phyloP scores from a whole-genome alignment of 2,329 filamentous ascomycete genomes.

The Pestalotiopsis sp. region DNA sequence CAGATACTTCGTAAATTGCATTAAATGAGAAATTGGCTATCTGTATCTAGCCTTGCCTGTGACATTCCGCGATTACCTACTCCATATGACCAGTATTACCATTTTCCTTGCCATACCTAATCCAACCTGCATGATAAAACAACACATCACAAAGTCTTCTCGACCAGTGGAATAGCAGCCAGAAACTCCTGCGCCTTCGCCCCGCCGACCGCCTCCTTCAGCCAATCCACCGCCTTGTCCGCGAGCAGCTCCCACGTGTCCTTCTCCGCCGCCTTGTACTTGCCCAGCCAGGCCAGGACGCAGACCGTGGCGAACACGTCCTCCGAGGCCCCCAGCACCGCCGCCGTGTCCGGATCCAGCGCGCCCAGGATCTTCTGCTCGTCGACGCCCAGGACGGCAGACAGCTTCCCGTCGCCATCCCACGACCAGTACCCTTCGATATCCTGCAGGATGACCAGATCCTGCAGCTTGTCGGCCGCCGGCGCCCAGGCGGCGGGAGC shows the following conservation, averaged over 20 bases:
- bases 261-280: slow-evolving; percentile 41
- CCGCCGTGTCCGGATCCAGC: neutral
- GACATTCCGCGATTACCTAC: neutral
- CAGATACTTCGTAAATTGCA: neutral
- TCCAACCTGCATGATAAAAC: neutral
- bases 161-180: neutral
- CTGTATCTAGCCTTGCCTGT: neutral
- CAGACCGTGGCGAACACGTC: slow-evolving; percentile 35
- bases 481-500: too few relatives aligned
- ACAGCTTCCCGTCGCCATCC: slow-evolving; percentile 26
- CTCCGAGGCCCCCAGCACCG: slow-evolving; percentile 18
- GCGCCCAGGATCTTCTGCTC: neutral
- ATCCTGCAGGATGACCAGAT: slow-evolving; percentile 55
- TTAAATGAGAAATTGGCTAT: neutral
- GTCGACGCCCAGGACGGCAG: slow-evolving; percentile 26
- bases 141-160: neutral
- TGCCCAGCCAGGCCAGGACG: slow-evolving; percentile 52
- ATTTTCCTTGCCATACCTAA: neutral
- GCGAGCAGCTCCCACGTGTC: slow-evolving; percentile 68
- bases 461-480: slow-evolving; percentile 34
- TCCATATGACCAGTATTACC: neutral
- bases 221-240: slow-evolving; percentile 59
- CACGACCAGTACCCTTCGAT: slow-evolving; percentile 58
- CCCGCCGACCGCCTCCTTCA: slow-evolving; percentile 27
- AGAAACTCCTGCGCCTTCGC: neutral